Evolutionary conservation across 208 protist species (phyloP).

Genomic region (Naegleria fowleri): DNA sequence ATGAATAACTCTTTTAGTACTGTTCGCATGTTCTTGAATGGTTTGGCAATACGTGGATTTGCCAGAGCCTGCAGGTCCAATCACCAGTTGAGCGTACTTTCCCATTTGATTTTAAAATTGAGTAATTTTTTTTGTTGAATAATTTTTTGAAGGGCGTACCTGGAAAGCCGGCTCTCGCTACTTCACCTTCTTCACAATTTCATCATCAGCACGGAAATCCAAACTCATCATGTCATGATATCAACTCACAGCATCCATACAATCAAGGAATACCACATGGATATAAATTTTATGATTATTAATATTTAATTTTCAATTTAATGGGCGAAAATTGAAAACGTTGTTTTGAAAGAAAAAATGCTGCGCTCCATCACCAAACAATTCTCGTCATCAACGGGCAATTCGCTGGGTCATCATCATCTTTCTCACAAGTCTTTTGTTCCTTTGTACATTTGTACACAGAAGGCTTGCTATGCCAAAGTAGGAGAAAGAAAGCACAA

Average conservation of each 20-base stretch:
- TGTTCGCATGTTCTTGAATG: slow-evolving; percentile 70
- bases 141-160: too few relatives aligned
- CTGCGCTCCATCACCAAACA: background rate
- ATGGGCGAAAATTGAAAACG: too few relatives aligned
- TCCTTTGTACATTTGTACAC: background rate
- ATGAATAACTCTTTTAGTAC: slow-evolving; percentile 70
- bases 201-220: too few relatives aligned
- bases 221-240: too few relatives aligned
- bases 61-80: slow-evolving; percentile 79
- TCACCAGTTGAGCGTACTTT: slow-evolving; percentile 75
- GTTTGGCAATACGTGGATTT: slow-evolving; percentile 79
- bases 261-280: too few relatives aligned
- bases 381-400: background rate
- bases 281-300: too few relatives aligned
- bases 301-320: too few relatives aligned
- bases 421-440: background rate
- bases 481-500: background rate
- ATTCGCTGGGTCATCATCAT: background rate
- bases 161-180: too few relatives aligned
- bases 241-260: too few relatives aligned
- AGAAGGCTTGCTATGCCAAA: background rate
- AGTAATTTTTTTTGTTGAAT: too few relatives aligned
- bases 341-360: background rate
- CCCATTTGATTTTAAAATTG: too few relatives aligned
- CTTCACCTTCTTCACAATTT: too few relatives aligned